These are phyloP conservation scores for Nothopassalora personata DNA, from an alignment of 2,329 filamentous ascomycete genomes.

Conservation along the genomic window DNA sequence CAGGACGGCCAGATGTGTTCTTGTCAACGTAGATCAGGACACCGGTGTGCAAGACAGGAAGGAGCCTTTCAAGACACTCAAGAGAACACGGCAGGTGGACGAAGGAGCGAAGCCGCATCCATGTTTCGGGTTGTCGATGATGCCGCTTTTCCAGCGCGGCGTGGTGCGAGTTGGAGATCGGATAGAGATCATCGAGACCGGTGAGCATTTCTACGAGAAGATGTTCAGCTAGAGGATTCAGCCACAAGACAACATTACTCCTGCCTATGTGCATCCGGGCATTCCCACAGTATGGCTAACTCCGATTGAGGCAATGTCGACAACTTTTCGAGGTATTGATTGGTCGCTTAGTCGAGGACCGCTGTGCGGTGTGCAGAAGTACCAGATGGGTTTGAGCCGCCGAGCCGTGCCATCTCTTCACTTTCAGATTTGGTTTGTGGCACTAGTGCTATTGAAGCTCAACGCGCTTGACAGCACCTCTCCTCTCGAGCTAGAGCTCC, in stretches of 20 bases:
- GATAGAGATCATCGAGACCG: slow-evolving; percentile 29
- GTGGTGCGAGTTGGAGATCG: slow-evolving; percentile 29
- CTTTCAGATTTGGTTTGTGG: background rate
- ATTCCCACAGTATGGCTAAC: too few species aligned
- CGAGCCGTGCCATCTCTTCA: background rate
- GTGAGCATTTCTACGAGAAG: slow-evolving; percentile 30
- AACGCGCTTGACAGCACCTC: background rate
- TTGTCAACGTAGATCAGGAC: slow-evolving; percentile 64
- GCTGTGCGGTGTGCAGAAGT: background rate
- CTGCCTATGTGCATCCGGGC: too few species aligned
- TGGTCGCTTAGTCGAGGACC: too few species aligned
- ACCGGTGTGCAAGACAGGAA: slow-evolving; percentile 44
- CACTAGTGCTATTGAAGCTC: background rate
- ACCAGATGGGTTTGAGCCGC: background rate
- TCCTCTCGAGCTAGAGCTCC: background rate
- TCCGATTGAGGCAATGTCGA: too few species aligned
- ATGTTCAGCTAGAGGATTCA: slow-evolving; percentile 19
- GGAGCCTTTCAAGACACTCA: slow-evolving; percentile 30
- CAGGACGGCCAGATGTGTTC: slow-evolving; percentile 63
- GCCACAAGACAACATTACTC: background rate
- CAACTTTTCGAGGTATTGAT: too few species aligned
- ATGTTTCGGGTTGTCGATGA: slow-evolving; percentile 32
- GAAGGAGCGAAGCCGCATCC: slow-evolving; percentile 29
- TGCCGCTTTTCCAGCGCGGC: slow-evolving; percentile 28
- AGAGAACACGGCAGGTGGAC: slow-evolving; percentile 27